Conservation (phyloP, 2,329 filamentous ascomycete species). For the Phialophora macrospora region DNA sequence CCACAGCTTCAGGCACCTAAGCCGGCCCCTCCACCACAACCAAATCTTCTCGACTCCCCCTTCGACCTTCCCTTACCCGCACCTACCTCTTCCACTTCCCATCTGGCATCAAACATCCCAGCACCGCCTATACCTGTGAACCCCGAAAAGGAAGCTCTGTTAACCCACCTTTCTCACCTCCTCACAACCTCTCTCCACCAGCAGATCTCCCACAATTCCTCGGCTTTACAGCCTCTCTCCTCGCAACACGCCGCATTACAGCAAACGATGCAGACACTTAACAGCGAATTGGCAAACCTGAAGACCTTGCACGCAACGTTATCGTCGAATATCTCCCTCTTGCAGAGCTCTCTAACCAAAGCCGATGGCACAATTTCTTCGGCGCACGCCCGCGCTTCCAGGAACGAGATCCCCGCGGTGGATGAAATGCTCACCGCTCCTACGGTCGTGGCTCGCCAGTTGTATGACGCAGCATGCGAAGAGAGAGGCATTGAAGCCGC, state of each 20-base stretch:
- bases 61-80: slow-evolving; percentile 63
- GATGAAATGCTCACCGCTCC: slow-evolving; percentile 93
- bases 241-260: slow-evolving; percentile 81
- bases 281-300: slow-evolving; percentile 74
- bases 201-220: slow-evolving; percentile 72
- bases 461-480: slow-evolving; percentile 87
- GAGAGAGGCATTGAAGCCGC: slow-evolving; percentile 85
- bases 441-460: slow-evolving; percentile 87
- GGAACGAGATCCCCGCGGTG: slow-evolving; percentile 68
- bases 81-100: slow-evolving; percentile 53
- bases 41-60: slow-evolving; percentile 67
- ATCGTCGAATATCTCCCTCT: slow-evolving; percentile 74
- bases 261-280: slow-evolving; percentile 69
- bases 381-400: slow-evolving; percentile 65
- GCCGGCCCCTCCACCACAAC: slow-evolving; percentile 42
- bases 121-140: slow-evolving; percentile 92
- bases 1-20: slow-evolving; percentile 33
- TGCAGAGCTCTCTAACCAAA: slow-evolving; percentile 75
- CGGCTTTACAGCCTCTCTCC: slow-evolving; percentile 74
- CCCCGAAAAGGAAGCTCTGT: slow-evolving; percentile 88
- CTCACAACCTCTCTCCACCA: slow-evolving; percentile 71
- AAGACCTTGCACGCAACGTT: slow-evolving; percentile 73
- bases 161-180: slow-evolving; percentile 73
- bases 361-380: slow-evolving; percentile 78
- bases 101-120: slow-evolving; percentile 53